Base-by-base conservation (phyloP, 2,329 filamentous ascomycete genomes). In the Sporothrix phasma region DNA sequence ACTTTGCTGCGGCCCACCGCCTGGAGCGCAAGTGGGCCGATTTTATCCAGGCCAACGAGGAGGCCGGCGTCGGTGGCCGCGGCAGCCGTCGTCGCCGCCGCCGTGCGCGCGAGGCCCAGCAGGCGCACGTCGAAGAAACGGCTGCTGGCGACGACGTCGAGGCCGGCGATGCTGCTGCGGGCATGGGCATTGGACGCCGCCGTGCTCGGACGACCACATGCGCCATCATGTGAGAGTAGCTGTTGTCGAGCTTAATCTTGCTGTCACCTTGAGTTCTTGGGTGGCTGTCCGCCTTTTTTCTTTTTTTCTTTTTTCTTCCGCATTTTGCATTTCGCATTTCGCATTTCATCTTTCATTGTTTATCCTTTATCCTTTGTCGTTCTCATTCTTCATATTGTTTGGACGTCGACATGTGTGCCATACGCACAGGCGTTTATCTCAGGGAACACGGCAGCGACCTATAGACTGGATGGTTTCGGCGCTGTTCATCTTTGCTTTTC, bases 21-120 rank as follows among this genome's bases (percentile, higher is more conserved):
- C 80, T 97, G 22, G 92, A 96, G 78, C 82, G 87, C 68, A 95
- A 93, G 73, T 97, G 93, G 93, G 88, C 88, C 0, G 89, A 95
- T 63, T 96, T 91, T 74, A 97, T 97, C 92, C 90, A 95, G 76
- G 87, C 90, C 17, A 89, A 84, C 60, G 91, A 96, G 74, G 93
- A 97, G 73, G 90, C 89, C 0, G 89, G 88, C 2, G 83, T 83
- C 2, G 80, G 78, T 2, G 90, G 88, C 1, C 82, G 81, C 1
- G 86, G 88, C 5, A 79, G 82, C 2, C 81, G 92, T 62, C 80
- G 92, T 62, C 79, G 92, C 65, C 80, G 92, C 67, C 82, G 92
- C 59, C 81, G 92, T 65, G 90, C 90, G 1, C 82, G 92, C 54
- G 90, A 96, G 73, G 91, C 92, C 5, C 88, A 91, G 72, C 81